Percentiles rank a stretch among this genome's conserved stretches.
Evolutionary conservation across 2,329 filamentous ascomycete genomes (phyloP).

Genomic region (Venturia carpophila): DNA sequence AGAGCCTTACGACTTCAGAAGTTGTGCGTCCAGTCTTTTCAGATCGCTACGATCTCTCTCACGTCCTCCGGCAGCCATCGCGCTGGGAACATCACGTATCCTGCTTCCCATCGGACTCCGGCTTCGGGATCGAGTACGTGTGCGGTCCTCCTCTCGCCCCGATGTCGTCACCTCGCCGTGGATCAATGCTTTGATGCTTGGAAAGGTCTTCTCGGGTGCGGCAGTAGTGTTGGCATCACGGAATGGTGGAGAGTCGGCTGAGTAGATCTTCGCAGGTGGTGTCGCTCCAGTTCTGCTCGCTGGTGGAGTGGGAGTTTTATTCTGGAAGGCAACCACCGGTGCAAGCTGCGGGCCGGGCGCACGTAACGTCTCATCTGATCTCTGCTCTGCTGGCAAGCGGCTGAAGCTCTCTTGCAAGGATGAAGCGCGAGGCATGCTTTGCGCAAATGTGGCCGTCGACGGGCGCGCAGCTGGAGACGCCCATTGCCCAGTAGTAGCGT

Average conservation of each 20-base stretch:
- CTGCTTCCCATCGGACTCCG: constrained; percentile 27
- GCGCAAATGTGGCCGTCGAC: constrained; percentile 1
- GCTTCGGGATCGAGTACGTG: constrained; percentile 33
- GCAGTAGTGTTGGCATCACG: constrained; percentile 31
- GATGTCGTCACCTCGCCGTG: constrained; percentile 29
- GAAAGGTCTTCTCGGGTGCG: constrained; percentile 24
- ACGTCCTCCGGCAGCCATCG: constrained; percentile 12
- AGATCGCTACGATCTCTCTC: constrained; percentile 18
- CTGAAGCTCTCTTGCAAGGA: constrained; percentile 7
- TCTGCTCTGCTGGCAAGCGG: constrained; percentile 3
- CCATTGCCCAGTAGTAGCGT: not conserved
- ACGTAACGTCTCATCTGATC: not conserved
- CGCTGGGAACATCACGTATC: constrained; percentile 16
- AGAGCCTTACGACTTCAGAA: constrained; percentile 14
- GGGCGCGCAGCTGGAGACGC: constrained; percentile 4
- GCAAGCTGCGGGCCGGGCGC: constrained; percentile 12
- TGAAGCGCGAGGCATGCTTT: not conserved
- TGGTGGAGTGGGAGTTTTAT: constrained; percentile 19
- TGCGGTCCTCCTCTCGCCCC: constrained; percentile 26
- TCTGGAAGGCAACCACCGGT: constrained; percentile 6
- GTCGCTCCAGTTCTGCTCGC: constrained; percentile 17
- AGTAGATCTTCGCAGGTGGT: constrained; percentile 38
- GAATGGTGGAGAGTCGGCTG: constrained; percentile 23
- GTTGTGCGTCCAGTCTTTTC: constrained; percentile 18
- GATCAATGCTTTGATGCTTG: constrained; percentile 45